These are phyloP conservation scores for Vanderwaltozyma polyspora DNA, from an alignment of 805 yeast species.

Conservation along the genomic window DNA sequence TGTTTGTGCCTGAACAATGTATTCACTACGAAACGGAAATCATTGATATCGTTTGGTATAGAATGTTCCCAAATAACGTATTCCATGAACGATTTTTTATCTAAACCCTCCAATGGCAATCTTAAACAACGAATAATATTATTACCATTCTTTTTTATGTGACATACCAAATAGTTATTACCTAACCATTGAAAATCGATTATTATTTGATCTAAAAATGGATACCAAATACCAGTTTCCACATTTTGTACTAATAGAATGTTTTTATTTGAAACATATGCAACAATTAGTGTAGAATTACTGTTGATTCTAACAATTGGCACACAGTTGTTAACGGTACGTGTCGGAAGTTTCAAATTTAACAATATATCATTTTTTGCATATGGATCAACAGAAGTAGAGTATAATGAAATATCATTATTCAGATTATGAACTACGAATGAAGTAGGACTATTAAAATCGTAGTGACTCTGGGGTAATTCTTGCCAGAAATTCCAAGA, in stretches of 20 bases:
- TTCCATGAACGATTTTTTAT: constrained; percentile 7
- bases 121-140: constrained; percentile 15
- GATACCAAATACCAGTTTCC: constrained; percentile 21
- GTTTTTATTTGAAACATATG: constrained; percentile 23
- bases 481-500: constrained; percentile 23
- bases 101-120: constrained; percentile 14
- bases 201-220: constrained; percentile 16
- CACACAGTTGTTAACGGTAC: constrained; percentile 22
- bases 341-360: constrained; percentile 22
- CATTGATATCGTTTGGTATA: constrained; percentile 8
- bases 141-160: constrained; percentile 15
- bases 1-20: constrained; percentile 12
- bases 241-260: constrained; percentile 21
- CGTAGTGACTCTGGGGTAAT: constrained; percentile 9
- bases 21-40: constrained; percentile 15
- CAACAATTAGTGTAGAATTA: constrained; percentile 17
- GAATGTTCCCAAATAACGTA: constrained; percentile 21
- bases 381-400: constrained; percentile 16
- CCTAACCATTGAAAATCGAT: constrained; percentile 26
- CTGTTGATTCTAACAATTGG: constrained; percentile 17
- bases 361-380: constrained; percentile 13
- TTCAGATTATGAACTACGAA: constrained; percentile 16
- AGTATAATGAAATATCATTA: constrained; percentile 22
- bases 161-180: constrained; percentile 20
- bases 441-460: constrained; percentile 15